These are phyloP conservation scores for Trypanosoma lewisi DNA, from an alignment of 208 protist genomes.

Conservation along the genomic window DNA sequence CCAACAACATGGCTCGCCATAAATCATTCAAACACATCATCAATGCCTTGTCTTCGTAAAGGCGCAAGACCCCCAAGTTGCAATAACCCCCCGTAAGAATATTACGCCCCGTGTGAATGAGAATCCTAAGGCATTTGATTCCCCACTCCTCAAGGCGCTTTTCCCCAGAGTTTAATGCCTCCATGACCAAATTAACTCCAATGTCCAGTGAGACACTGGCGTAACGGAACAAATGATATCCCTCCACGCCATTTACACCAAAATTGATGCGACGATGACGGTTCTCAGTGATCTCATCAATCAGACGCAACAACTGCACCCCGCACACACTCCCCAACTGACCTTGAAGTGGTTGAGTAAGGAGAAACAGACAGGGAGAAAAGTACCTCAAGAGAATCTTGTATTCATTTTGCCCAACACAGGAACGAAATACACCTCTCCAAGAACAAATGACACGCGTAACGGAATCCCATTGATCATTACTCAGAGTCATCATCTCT, in stretches of 20 bases:
- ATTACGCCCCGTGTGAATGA: conserved; percentile 36
- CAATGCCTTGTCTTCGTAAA: conserved; percentile 48
- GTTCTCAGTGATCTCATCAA: conserved; percentile 30
- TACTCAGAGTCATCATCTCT: neutral
- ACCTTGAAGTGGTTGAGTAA: conserved; percentile 12
- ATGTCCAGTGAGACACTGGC: conserved; percentile 13
- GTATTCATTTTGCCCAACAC: conserved; percentile 24
- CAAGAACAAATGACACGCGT: conserved; percentile 19
- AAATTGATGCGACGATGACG: conserved; percentile 28
- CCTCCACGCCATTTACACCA: conserved; percentile 25
- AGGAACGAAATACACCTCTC: conserved; percentile 20
- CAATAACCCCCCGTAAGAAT: conserved; percentile 57
- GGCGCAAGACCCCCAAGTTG: conserved; percentile 50
- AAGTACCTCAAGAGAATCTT: conserved; percentile 13
- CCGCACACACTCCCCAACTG: conserved; percentile 16
- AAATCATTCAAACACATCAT: conserved; percentile 25
- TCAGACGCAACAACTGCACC: conserved; percentile 22
- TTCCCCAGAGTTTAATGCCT: conserved; percentile 11
- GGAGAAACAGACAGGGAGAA: neutral
- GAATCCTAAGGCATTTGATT: conserved; percentile 42
- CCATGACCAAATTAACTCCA: neutral
- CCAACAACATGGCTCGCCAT: conserved; percentile 36
- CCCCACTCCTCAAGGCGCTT: conserved; percentile 40
- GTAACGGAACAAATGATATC: conserved; percentile 28
- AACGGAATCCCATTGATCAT: neutral